Conservation (phyloP, 345 rosid species). For the Acer saccharum region DNA sequence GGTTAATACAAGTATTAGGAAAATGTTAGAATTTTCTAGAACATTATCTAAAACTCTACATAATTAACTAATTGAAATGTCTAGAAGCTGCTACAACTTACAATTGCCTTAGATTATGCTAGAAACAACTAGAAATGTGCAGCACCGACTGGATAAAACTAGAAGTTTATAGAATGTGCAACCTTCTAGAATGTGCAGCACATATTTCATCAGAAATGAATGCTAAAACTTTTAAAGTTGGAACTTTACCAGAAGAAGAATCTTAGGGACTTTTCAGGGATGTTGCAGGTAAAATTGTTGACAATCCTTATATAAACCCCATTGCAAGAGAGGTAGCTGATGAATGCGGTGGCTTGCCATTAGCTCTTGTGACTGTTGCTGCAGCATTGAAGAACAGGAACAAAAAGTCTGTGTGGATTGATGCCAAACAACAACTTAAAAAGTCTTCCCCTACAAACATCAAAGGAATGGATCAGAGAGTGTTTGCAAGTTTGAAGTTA, state of each 20-base stretch:
- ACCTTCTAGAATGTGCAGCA: no score
- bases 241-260: not conserved
- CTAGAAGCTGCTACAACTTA: no score
- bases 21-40: no score
- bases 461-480: not conserved
- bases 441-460: not conserved
- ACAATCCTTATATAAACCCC: not conserved
- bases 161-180: no score
- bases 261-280: not conserved
- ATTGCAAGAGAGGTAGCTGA: slow-evolving; percentile 7
- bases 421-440: not conserved
- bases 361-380: slow-evolving; percentile 12
- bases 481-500: not conserved
- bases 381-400: slow-evolving; percentile 9
- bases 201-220: not conserved
- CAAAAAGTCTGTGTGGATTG: not conserved
- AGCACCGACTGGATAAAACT: no score
- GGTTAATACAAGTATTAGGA: no score
- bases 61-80: no score
- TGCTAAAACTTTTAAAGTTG: not conserved
- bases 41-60: no score
- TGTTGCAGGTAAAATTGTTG: not conserved
- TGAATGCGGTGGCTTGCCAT: slow-evolving; percentile 21
- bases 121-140: no score
- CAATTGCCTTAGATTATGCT: no score